Percentiles rank a stretch among this genome's conserved stretches.
Conservation (phyloP, 2,329 filamentous ascomycete genomes). For the Aspergillus sp. region DNA sequence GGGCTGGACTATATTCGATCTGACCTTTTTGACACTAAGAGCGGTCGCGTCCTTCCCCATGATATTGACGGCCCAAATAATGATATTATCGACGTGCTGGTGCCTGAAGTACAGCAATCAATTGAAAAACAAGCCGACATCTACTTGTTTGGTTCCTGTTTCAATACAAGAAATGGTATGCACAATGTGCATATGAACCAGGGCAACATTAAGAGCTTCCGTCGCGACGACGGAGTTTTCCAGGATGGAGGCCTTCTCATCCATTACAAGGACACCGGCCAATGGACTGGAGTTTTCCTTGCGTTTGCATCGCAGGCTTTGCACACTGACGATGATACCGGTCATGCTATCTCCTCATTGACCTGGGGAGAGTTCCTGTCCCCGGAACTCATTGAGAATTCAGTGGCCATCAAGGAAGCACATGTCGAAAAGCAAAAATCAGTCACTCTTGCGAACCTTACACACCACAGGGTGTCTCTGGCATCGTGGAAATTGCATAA, state of each 20-base stretch:
- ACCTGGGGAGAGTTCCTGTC: constrained; percentile 12
- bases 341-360: constrained; percentile 9
- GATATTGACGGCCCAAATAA: constrained; percentile 16
- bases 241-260: constrained; percentile 20
- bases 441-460: constrained; percentile 13
- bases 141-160: constrained; percentile 18
- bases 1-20: constrained; percentile 18
- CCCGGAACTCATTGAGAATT: constrained; percentile 6
- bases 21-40: constrained; percentile 14
- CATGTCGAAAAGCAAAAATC: constrained; percentile 5
- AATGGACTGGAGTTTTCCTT: constrained; percentile 20
- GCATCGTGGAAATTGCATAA: constrained; percentile 14
- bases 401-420: constrained; percentile 11
- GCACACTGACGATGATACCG: constrained; percentile 14
- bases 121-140: constrained; percentile 13
- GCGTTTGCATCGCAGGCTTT: constrained; percentile 20
- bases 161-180: constrained; percentile 8
- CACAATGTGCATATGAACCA: constrained; percentile 25
- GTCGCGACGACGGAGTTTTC: constrained; percentile 14
- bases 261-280: constrained; percentile 3
- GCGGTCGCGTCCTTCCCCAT: constrained; percentile 19
- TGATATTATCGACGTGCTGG: constrained; percentile 35
- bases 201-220: constrained; percentile 11
- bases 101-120: constrained; percentile 13
- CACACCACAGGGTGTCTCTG: constrained; percentile 8